phyloP scores from a whole-genome alignment of 352 stramenopile genomes.

The Globisporangium spiculum region DNA sequence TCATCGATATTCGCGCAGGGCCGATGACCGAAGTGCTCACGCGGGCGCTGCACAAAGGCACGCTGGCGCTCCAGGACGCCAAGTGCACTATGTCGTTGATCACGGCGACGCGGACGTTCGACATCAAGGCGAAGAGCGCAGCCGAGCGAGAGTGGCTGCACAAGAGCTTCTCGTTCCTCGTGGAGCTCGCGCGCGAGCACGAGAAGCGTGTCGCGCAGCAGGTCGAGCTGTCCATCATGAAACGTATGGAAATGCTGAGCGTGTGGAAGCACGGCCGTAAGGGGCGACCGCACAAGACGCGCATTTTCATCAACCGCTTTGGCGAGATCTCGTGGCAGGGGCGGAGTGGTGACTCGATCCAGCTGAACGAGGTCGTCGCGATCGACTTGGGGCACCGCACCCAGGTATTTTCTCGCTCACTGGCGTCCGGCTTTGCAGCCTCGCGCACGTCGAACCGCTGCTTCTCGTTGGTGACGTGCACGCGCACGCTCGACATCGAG shows the following conservation, averaged over 20 bases:
- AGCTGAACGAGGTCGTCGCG: slow-evolving; percentile 65
- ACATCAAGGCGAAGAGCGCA: slow-evolving; percentile 64
- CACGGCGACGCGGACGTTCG: slow-evolving; percentile 67
- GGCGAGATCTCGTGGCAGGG: slow-evolving; percentile 83
- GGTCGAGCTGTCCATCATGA: slow-evolving; percentile 84
- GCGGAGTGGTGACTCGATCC: slow-evolving; percentile 68
- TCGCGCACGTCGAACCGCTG: slow-evolving; percentile 36
- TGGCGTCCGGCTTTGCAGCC: slow-evolving; percentile 28
- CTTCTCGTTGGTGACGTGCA: slow-evolving; percentile 67
- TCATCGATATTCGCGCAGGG: slow-evolving; percentile 50
- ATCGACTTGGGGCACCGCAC: slow-evolving; percentile 63
- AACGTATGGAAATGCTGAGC: slow-evolving; percentile 64
- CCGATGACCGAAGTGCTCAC: slow-evolving; percentile 63
- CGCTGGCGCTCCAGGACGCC: slow-evolving; percentile 45
- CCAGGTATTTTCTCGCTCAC: slow-evolving; percentile 57
- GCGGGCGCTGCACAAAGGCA: slow-evolving; percentile 69
- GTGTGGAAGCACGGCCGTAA: slow-evolving; percentile 82
- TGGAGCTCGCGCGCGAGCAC: slow-evolving; percentile 69
- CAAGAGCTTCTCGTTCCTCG: slow-evolving; percentile 69
- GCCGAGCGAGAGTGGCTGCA: slow-evolving; percentile 78
- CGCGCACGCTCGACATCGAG: slow-evolving; percentile 76
- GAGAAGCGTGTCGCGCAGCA: slow-evolving; percentile 72
- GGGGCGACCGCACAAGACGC: slow-evolving; percentile 79
- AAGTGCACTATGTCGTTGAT: slow-evolving; percentile 80
- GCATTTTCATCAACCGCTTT: slow-evolving; percentile 77